Base-by-base conservation (phyloP, 164 flowering plant species). In the Buxus sempervirens region DNA sequence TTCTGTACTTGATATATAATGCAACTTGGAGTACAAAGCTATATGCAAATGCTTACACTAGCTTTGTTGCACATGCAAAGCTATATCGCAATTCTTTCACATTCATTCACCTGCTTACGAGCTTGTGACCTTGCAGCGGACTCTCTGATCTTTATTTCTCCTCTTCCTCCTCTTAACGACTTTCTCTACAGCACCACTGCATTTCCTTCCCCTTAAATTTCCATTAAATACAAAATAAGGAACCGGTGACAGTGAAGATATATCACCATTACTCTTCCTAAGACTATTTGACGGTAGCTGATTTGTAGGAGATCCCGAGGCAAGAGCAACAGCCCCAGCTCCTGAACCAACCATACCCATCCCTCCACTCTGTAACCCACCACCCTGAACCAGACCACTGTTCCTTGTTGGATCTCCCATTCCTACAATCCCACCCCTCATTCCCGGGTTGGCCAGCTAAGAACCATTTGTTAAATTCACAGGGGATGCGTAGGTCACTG, bases 211-310 rank as follows among this genome's bases (percentile, higher is more conserved):
- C 51, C 51, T 10, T 45, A 15, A 4, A 45, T 1, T 45, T 45
- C 51, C 79, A 63, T 68, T 72, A 74, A 81, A 78, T 15, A 72
- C 69, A 64, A n/a, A n/a, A n/a, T 77, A 83, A 54, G 85, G 85
- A 70, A 78, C 72, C 25, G 87, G 82, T 8, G 88, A 82, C 27
- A 76, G 32, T 5, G 84, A 74, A 26, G 82, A 66, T 24, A 77
- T 23, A 70, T 80, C 83, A n/a, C n/a, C n/a, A n/a, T n/a, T n/a
- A 42, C 73, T 73, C 77, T 77, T 83, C 20, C 74, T 58, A 65
- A 78, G 63, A 57, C 72, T 57, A 78, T 79, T 77, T 7, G 81
- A 60, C n/a, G 81, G 58, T 28, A 77, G 41, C 56, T 75, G 79
- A 63, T 23, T 78, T 58, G 70, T 76, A 14, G 84, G 86, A 74